Conservation (phyloP, 148 eudicot genomes). For the Nepenthes mirabilis region DNA sequence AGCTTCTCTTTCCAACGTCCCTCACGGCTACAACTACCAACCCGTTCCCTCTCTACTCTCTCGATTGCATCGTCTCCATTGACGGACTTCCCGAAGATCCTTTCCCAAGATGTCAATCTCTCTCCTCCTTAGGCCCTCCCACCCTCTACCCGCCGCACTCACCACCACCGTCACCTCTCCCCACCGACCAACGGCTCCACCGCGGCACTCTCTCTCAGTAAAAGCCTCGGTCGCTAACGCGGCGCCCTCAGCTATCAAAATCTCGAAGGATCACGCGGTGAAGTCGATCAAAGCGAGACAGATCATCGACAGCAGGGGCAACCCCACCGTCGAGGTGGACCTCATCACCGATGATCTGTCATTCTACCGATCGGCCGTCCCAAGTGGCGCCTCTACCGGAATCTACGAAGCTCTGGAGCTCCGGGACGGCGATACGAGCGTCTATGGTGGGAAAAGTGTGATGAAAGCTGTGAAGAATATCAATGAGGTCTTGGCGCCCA, state of each 20-base stretch:
- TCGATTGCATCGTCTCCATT: too few relatives aligned
- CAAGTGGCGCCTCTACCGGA: slow-evolving; percentile 96
- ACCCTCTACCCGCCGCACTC: slow-evolving; percentile 32
- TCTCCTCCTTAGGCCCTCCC: slow-evolving; percentile 56
- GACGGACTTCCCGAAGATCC: too few relatives aligned
- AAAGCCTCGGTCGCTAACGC: slow-evolving; percentile 30
- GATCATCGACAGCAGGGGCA: slow-evolving; percentile 91
- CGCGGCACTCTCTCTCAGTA: slow-evolving; percentile 16
- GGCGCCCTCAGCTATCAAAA: slow-evolving; percentile 11
- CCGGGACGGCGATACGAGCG: slow-evolving; percentile 73
- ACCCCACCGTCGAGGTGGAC: slow-evolving; percentile 97
- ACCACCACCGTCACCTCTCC: slow-evolving; percentile 10
- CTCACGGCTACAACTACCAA: too few relatives aligned
- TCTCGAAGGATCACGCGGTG: slow-evolving; percentile 26
- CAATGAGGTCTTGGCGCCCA: slow-evolving; percentile 63
- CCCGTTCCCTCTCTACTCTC: too few relatives aligned
- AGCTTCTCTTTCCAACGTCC: too few relatives aligned
- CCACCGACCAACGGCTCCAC: slow-evolving; percentile 8
- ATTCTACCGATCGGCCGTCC: slow-evolving; percentile 80
- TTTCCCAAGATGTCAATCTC: slow-evolving; percentile 22
- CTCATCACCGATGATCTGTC: slow-evolving; percentile 43
- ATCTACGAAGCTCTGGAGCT: slow-evolving; percentile 96
- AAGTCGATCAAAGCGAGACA: slow-evolving; percentile 82
- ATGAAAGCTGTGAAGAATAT: slow-evolving; percentile 69
- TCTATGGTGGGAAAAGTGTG: slow-evolving; percentile 90